Evolutionary conservation across 192 early-diverging fungal genomes (phyloP), one percentile per base, ranked within the genome.

Genomic region (Backusella australiensis): DNA sequence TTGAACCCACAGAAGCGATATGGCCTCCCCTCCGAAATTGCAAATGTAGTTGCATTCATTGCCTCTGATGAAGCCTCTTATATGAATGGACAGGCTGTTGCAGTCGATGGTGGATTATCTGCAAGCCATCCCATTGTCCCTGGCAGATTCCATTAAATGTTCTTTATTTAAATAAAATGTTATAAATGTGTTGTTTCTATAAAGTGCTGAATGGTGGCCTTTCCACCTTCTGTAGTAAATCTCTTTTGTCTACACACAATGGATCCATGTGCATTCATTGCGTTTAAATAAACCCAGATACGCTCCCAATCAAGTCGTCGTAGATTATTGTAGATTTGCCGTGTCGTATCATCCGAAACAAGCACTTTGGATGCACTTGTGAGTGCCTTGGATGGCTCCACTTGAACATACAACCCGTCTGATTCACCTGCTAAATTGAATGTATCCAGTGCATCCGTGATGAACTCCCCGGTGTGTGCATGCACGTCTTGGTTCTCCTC

Each of bases 191-290:
- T 71, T 29, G 75, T 73, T 23, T 90, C 85, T 44, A 90, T 81
- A 71, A 86, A 87, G 77, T 90, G 87, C 34, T 85, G 77, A 11
- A 90, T 78, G 23, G 82, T 80, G 9, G 82, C 80, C 49, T 75
- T 74, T 36, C 85, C 87, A 0, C 75, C 80, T 11, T 75, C 71
- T 63, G 77, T 56, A n/a, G 34, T 46, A 66, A 81, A 81, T 17
- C 76, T 69, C n/a, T 83, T 82, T 41, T 85, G 77, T 26, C 89
- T 79, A 6, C 85, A 81, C 32, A 90, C 80, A 56, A 90, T 88
- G 7, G 80, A 76, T 3, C 82, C 89, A 65, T 90, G 89, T 23
- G 89, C 80, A 71, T 90, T 88, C 36, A 84, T 49, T 6, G 75
- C 78, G 19, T 85, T 78, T 17, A 88, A 82, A 72, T 77, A 81